phyloP scores from a whole-genome alignment of 1,139 yeast genomes.

The Taphrina deformans region DNA sequence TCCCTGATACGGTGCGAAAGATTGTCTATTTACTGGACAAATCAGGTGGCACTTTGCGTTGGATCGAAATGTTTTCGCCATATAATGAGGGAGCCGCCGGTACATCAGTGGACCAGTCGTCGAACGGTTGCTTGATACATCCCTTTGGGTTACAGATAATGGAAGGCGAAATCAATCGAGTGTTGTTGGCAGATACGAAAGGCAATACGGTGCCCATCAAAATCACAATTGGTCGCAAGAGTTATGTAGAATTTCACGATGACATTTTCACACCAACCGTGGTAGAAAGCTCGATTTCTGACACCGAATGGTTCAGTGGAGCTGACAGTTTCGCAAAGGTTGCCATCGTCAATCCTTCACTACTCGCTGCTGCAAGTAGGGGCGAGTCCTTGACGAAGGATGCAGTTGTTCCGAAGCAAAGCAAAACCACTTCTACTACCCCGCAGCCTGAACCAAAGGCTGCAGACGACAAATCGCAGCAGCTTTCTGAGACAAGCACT shows the following conservation, averaged over 20 bases:
- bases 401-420: background rate
- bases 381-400: conserved; percentile 6
- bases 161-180: conserved; percentile 30
- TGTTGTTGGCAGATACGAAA: conserved; percentile 29
- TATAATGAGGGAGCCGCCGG: conserved; percentile 32
- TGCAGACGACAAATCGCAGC: background rate
- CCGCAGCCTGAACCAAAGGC: background rate
- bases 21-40: conserved; percentile 28
- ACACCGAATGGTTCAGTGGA: conserved; percentile 9
- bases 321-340: conserved; percentile 5
- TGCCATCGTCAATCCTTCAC: conserved; percentile 18
- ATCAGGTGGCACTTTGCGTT: conserved; percentile 27
- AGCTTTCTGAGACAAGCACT: background rate
- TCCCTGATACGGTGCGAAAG: conserved; percentile 16
- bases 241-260: conserved; percentile 29
- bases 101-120: conserved; percentile 25
- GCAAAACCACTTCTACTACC: background rate
- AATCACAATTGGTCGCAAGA: conserved; percentile 27
- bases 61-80: conserved; percentile 26
- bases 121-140: conserved; percentile 13
- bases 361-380: conserved; percentile 3
- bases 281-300: conserved; percentile 2
- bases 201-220: conserved; percentile 27
- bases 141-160: conserved; percentile 22
- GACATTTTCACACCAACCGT: conserved; percentile 19